Conservation (phyloP, 345 rosid genomes). For the Anacardium occidentale region DNA sequence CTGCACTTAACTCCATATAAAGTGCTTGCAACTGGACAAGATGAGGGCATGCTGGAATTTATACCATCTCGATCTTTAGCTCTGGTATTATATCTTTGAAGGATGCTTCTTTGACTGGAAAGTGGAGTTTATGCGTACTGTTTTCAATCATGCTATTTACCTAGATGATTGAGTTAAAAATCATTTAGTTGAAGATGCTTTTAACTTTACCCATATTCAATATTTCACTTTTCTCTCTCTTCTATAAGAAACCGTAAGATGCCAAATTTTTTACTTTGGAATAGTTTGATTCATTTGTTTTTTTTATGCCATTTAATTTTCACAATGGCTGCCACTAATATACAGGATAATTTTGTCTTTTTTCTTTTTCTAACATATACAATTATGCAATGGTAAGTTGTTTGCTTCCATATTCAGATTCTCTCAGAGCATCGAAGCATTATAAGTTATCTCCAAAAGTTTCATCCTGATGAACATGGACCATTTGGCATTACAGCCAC, state of each 20-base stretch:
- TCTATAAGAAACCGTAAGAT: neutral
- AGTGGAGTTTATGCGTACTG: conserved; percentile 1
- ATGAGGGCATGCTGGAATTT: conserved; percentile 98
- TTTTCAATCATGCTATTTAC: neutral
- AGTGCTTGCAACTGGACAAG: conserved; percentile 97
- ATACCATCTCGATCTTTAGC: conserved; percentile 92
- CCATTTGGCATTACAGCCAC: conserved; percentile 92
- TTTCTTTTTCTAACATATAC: neutral
- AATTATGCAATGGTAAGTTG: conserved; percentile 9
- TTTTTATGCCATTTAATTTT: conserved; percentile 1
- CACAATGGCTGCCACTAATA: neutral
- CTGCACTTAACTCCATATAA: conserved; percentile 85
- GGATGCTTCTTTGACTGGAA: conserved; percentile 11
- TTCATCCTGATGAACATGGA: conserved; percentile 94
- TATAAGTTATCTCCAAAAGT: conserved; percentile 85
- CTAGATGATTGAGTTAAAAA: neutral
- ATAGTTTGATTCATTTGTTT: neutral
- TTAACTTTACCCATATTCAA: neutral
- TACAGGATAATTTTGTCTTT: neutral
- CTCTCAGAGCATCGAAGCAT: conserved; percentile 94
- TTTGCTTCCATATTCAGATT: conserved; percentile 49
- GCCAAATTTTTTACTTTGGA: neutral
- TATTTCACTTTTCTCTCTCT: neutral
- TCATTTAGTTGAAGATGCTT: neutral
- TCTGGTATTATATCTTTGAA: conserved; percentile 50